phyloP scores from a whole-genome alignment of 2,329 filamentous ascomycete species.

The Ceratocystis destructans region DNA sequence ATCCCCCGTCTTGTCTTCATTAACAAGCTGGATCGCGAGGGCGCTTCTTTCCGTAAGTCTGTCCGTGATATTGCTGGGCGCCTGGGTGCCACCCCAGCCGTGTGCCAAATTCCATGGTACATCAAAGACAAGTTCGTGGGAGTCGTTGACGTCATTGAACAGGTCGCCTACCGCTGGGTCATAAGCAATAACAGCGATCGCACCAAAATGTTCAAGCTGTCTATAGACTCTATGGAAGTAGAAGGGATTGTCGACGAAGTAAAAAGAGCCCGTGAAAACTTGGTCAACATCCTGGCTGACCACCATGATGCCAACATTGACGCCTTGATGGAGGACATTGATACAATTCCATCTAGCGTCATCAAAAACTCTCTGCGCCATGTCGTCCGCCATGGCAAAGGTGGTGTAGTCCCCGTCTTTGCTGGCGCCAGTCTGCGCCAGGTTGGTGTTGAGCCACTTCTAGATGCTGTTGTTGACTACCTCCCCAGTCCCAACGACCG shows the following conservation, averaged over 20 bases:
- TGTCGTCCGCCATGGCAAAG: slow-evolving; percentile 53
- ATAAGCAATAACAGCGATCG: slow-evolving; percentile 28
- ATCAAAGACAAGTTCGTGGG: slow-evolving; percentile 66
- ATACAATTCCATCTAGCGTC: slow-evolving; percentile 53
- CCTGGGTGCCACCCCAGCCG: slow-evolving; percentile 70
- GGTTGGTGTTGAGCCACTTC: slow-evolving; percentile 79
- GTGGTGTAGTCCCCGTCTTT: slow-evolving; percentile 70
- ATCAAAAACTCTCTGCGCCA: slow-evolving; percentile 63
- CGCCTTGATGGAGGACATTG: slow-evolving; percentile 63
- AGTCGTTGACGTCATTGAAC: slow-evolving; percentile 67
- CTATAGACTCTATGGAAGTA: slow-evolving; percentile 18
- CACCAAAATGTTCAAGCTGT: slow-evolving; percentile 28
- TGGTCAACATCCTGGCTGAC: slow-evolving; percentile 76
- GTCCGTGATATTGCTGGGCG: slow-evolving; percentile 73
- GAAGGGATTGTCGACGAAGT: slow-evolving; percentile 40
- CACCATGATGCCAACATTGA: slow-evolving; percentile 79
- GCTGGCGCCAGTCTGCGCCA: slow-evolving; percentile 88
- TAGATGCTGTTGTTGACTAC: slow-evolving; percentile 79
- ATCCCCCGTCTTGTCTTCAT: slow-evolving; percentile 71
- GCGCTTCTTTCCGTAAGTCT: slow-evolving; percentile 67
- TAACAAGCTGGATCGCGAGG: slow-evolving; percentile 67
- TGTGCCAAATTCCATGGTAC: slow-evolving; percentile 96
- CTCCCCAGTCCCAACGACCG: slow-evolving; percentile 71
- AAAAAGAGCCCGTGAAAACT: slow-evolving; percentile 56
- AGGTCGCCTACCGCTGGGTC: slow-evolving; percentile 62